Conservation (phyloP, 208 protist genomes). For the Acanthamoeba healyi region DNA sequence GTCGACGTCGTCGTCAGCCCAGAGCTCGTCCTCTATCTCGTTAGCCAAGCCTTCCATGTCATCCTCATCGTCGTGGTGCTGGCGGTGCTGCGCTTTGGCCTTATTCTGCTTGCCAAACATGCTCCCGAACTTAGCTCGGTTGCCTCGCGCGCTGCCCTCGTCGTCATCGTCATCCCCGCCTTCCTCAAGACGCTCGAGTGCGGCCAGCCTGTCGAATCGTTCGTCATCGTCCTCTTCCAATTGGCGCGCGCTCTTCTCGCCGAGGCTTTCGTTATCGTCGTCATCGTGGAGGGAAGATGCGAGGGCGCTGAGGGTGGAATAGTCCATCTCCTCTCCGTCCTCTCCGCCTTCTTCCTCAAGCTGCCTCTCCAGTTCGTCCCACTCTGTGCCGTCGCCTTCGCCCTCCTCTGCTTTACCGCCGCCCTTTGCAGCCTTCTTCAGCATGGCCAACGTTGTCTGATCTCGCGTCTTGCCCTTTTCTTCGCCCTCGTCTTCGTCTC, state of each 20-base stretch:
- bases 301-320: not conserved
- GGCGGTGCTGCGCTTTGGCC: too few species aligned
- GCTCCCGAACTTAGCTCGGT: not conserved
- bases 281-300: not conserved
- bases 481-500: not conserved
- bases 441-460: not conserved
- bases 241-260: not conserved
- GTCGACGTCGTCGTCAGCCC: not conserved
- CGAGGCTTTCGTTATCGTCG: not conserved
- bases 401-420: not conserved
- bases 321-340: not conserved
- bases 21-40: not conserved
- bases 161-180: not conserved
- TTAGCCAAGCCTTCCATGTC: not conserved
- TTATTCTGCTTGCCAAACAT: not conserved
- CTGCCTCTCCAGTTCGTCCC: constrained; percentile 6
- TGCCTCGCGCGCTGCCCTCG: not conserved
- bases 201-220: not conserved
- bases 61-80: not conserved
- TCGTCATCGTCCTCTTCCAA: not conserved
- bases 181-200: not conserved
- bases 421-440: not conserved
- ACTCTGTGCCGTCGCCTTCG: not conserved
- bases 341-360: not conserved
- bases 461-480: not conserved